Evolutionary conservation across 352 stramenopile genomes (phyloP).

Genomic region (Pseudoperonospora humuli): DNA sequence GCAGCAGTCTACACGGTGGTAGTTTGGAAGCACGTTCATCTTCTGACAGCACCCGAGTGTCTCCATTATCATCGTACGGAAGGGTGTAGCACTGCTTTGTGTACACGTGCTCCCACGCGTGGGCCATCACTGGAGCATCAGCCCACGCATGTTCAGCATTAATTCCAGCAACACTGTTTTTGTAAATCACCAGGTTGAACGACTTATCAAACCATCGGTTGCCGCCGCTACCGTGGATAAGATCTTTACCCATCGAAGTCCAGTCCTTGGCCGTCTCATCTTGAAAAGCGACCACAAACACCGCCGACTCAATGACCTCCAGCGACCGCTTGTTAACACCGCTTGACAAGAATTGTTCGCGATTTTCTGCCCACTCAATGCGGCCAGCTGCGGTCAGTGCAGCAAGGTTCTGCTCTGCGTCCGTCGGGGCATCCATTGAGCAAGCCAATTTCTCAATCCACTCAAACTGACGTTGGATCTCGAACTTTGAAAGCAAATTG

Average conservation of each 20-base stretch:
- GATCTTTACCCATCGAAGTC: constrained; percentile 58
- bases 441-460: constrained; percentile 52
- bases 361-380: constrained; percentile 85
- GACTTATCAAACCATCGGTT: constrained; percentile 98
- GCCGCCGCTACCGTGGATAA: constrained; percentile 80
- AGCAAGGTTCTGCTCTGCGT: constrained; percentile 49
- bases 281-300: constrained; percentile 75
- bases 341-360: constrained; percentile 82
- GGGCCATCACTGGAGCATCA: constrained; percentile 82
- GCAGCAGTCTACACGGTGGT: constrained; percentile 38
- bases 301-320: constrained; percentile 60
- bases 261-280: constrained; percentile 50
- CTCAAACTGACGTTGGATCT: constrained; percentile 77
- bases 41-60: constrained; percentile 33
- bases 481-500: constrained; percentile 60
- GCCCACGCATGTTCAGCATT: constrained; percentile 93
- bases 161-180: constrained; percentile 91
- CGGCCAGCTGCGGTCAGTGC: constrained; percentile 75
- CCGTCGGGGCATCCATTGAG: constrained; percentile 23
- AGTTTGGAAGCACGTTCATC: constrained; percentile 42
- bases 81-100: constrained; percentile 47
- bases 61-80: constrained; percentile 52
- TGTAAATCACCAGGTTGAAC: constrained; percentile 92
- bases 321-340: constrained; percentile 85
- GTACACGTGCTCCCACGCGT: constrained; percentile 73